Percentiles rank a stretch among this genome's conserved stretches.
phyloP scores from a whole-genome alignment of 2,329 filamentous ascomycete species.

The Camillea tinctor region DNA sequence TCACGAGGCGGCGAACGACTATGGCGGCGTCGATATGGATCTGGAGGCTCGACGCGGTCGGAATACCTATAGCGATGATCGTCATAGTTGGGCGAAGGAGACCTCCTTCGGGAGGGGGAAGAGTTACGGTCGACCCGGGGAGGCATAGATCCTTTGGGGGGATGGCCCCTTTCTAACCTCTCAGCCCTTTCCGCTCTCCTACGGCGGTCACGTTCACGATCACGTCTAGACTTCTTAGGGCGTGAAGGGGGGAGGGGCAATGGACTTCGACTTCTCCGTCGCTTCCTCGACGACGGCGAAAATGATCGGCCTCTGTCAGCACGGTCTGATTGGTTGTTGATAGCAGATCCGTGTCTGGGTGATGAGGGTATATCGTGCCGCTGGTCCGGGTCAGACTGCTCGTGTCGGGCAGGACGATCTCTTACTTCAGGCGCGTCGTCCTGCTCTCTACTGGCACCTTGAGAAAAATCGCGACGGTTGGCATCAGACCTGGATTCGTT shows the following conservation, averaged over 20 bases:
- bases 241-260: conserved; percentile 36
- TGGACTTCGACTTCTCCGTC: conserved; percentile 43
- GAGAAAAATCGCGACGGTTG: conserved; percentile 38
- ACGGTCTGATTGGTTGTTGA: conserved; percentile 35
- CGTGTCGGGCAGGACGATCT: conserved; percentile 19
- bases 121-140: conserved; percentile 16
- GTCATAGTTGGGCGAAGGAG: conserved; percentile 27
- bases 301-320: conserved; percentile 31
- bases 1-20: conserved; percentile 28
- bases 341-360: conserved; percentile 32
- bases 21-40: conserved; percentile 21
- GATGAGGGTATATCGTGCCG: conserved; percentile 31
- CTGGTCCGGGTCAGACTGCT: conserved; percentile 24
- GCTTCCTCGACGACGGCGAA: conserved; percentile 41
- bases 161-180: conserved; percentile 23
- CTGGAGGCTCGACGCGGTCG: conserved; percentile 24
- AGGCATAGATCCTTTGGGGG: conserved; percentile 19
- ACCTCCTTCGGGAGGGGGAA: conserved; percentile 26
- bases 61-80: conserved; percentile 21
- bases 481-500: conserved; percentile 32
- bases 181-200: conserved; percentile 25
- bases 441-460: conserved; percentile 38
- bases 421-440: conserved; percentile 21
- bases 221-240: conserved; percentile 44
- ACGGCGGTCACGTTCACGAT: conserved; percentile 31